phyloP scores from a whole-genome alignment of 2,329 filamentous ascomycete species.

The Pestalotiopsis sp. region DNA sequence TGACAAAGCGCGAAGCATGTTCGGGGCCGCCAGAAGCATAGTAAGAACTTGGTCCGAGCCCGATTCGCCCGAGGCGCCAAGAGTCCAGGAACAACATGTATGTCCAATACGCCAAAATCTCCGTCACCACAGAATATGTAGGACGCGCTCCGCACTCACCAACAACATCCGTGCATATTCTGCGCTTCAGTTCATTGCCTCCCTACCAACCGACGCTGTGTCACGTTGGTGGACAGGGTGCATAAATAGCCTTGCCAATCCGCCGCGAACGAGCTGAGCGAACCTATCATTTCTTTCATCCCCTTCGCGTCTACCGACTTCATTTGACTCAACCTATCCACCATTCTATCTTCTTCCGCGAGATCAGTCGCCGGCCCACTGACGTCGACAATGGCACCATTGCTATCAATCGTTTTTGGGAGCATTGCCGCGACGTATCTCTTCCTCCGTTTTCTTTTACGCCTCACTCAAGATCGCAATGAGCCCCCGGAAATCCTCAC shows the following conservation, averaged over 20 bases:
- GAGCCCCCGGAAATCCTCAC: conserved; percentile 27
- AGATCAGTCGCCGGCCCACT: neutral
- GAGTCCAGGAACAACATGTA: too few species aligned
- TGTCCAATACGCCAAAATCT: too few species aligned
- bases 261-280: neutral
- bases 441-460: conserved; percentile 24
- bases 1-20: neutral
- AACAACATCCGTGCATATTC: neutral
- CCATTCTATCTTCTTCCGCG: neutral
- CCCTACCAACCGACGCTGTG: neutral
- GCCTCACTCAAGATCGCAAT: conserved; percentile 24
- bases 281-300: neutral
- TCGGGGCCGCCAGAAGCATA: neutral
- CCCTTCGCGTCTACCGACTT: neutral
- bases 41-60: neutral
- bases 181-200: neutral
- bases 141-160: conserved; percentile 15
- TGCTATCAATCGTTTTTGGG: neutral
- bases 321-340: neutral
- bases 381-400: neutral
- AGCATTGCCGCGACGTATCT: conserved; percentile 7
- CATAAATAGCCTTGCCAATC: neutral
- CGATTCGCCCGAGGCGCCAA: too few species aligned
- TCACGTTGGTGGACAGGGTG: neutral
- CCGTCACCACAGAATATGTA: neutral